Percentiles rank a stretch among this genome's conserved stretches.
Evolutionary conservation across 345 rosid genomes (phyloP).

Genomic region (Brassica nigra): DNA sequence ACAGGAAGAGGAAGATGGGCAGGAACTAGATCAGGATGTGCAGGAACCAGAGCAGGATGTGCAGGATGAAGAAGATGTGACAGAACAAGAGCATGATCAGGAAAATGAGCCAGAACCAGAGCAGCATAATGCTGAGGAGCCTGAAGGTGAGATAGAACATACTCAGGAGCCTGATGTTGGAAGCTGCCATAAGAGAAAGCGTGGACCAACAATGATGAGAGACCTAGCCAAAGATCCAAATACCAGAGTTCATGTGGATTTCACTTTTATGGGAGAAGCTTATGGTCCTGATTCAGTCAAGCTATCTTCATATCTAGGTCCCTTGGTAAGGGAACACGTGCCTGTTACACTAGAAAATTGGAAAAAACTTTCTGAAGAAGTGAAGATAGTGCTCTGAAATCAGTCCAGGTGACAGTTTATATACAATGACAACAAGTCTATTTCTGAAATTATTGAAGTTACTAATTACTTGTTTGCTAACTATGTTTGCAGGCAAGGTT

Average conservation of each 20-base stretch:
- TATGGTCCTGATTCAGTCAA: neutral
- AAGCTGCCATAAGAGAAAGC: neutral
- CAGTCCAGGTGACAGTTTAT: neutral
- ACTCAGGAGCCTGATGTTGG: neutral
- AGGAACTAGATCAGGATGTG: neutral
- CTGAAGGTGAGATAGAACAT: neutral
- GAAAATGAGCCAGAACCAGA: no score
- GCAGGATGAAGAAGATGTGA: neutral
- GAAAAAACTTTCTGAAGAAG: neutral
- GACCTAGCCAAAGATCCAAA: neutral
- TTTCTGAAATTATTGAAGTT: neutral
- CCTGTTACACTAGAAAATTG: neutral
- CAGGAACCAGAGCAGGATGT: neutral
- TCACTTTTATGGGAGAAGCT: neutral
- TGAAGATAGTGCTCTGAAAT: neutral
- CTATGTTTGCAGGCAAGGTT: neutral
- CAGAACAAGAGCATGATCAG: no score
- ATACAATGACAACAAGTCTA: neutral
- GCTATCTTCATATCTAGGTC: neutral
- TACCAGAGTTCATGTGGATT: neutral
- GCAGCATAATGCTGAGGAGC: neutral
- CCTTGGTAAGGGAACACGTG: neutral
- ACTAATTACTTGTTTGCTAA: neutral
- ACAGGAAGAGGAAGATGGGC: neutral
- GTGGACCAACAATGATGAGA: neutral